These are phyloP conservation scores for Panicum virgatum DNA, from an alignment of 202 grass and related monocot species.

Conservation along the genomic window DNA sequence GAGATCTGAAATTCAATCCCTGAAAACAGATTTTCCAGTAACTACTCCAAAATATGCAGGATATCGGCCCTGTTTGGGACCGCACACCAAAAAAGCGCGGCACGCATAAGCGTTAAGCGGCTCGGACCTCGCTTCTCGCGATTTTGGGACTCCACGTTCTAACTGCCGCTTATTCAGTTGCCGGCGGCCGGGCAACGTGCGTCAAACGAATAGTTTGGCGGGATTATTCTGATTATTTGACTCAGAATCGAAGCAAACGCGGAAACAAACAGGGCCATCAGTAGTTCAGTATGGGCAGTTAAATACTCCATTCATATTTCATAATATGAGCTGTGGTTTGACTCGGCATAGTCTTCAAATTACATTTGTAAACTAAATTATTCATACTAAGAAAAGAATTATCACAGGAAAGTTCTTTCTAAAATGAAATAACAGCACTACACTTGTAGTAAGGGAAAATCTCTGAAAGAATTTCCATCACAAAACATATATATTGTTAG, in stretches of 20 bases:
- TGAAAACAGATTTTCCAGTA: neutral
- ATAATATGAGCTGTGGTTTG: neutral
- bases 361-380: neutral
- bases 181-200: too few relatives aligned
- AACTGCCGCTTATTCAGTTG: too few relatives aligned
- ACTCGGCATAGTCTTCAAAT: neutral
- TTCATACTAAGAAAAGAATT: neutral
- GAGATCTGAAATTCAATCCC: neutral
- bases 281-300: neutral
- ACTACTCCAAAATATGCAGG: neutral
- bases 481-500: neutral
- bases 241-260: too few relatives aligned
- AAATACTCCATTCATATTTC: neutral
- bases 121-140: too few relatives aligned
- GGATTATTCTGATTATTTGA: too few relatives aligned
- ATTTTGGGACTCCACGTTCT: too few relatives aligned
- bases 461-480: neutral
- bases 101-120: too few relatives aligned
- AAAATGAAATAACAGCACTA: neutral
- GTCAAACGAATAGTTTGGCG: too few relatives aligned
- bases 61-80: too few relatives aligned
- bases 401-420: neutral
- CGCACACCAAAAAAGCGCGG: too few relatives aligned
- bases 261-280: too few relatives aligned
- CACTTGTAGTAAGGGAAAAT: too few relatives aligned